Evolutionary conservation across 2,329 filamentous ascomycete species (phyloP).

Genomic region (Metarhizium sp.): DNA sequence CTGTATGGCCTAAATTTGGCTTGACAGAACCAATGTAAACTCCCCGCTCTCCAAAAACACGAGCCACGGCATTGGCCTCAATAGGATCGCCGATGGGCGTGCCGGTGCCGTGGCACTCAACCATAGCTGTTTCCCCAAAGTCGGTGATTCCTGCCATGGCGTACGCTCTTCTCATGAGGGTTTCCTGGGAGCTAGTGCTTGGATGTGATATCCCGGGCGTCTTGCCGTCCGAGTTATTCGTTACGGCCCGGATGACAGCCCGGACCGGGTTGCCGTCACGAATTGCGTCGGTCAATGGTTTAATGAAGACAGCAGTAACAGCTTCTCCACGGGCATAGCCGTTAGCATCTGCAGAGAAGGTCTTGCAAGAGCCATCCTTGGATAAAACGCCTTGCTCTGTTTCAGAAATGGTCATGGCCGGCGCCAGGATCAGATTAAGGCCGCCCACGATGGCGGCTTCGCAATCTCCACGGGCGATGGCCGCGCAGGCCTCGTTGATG

Average conservation of each 20-base stretch:
- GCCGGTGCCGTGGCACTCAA: conserved; percentile 32
- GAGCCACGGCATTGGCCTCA: conserved; percentile 24
- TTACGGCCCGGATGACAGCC: conserved; percentile 27
- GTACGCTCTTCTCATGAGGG: conserved; percentile 22
- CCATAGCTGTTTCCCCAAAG: conserved; percentile 17
- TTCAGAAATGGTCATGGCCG: conserved; percentile 16
- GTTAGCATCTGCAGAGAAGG: conserved; percentile 34
- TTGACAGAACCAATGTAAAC: conserved; percentile 17
- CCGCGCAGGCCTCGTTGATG: conserved; percentile 26
- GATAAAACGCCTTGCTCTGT: conserved; percentile 26
- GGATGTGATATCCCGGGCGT: conserved; percentile 31
- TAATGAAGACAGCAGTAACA: conserved; percentile 33
- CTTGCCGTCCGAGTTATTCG: conserved; percentile 32
- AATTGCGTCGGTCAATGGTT: conserved; percentile 35
- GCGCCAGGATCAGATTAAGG: conserved; percentile 20
- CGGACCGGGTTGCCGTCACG: conserved; percentile 34
- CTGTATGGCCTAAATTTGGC: conserved; percentile 33
- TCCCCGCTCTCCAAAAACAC: conserved; percentile 15
- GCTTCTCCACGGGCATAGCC: conserved; percentile 45
- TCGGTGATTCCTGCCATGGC: conserved; percentile 15
- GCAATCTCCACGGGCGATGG: conserved; percentile 16
- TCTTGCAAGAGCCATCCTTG: conserved; percentile 19
- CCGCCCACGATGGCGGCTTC: conserved; percentile 20
- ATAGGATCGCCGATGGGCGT: conserved; percentile 27
- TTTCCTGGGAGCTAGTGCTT: conserved; percentile 20